Evolutionary conservation across 257 asterid species (phyloP).

Genomic region (Fraxinus excelsior): DNA sequence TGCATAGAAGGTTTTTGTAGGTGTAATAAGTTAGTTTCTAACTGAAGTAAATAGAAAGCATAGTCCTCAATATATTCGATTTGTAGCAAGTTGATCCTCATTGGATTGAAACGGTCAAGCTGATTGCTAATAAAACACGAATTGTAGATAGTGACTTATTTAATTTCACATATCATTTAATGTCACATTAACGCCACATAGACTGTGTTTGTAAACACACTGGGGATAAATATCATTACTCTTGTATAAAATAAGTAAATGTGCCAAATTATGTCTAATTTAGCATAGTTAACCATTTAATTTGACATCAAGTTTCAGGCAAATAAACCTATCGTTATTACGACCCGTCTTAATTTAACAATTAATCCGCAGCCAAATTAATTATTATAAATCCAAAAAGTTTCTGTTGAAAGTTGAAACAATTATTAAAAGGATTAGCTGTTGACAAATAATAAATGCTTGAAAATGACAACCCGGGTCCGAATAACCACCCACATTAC

Average conservation of each 20-base stretch:
- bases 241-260: no score
- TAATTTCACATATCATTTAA: no score
- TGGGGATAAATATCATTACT: no score
- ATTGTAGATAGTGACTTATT: no score
- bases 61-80: not conserved
- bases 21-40: no score
- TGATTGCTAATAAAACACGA: not conserved
- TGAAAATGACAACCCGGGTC: constrained; percentile 32
- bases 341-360: not conserved
- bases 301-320: no score
- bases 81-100: not conserved
- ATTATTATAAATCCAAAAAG: not conserved
- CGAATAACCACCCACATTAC: constrained; percentile 30
- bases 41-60: not conserved
- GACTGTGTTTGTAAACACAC: no score
- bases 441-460: not conserved
- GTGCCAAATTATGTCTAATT: no score
- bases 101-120: not conserved
- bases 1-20: no score
- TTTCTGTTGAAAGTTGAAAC: constrained; percentile 28
- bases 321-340: no score
- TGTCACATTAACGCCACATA: no score
- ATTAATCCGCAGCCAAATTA: not conserved
- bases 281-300: no score
- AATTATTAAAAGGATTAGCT: constrained; percentile 16